Evolutionary conservation across 352 stramenopile genomes (phyloP).

Genomic region (Phytophthora hybrid): DNA sequence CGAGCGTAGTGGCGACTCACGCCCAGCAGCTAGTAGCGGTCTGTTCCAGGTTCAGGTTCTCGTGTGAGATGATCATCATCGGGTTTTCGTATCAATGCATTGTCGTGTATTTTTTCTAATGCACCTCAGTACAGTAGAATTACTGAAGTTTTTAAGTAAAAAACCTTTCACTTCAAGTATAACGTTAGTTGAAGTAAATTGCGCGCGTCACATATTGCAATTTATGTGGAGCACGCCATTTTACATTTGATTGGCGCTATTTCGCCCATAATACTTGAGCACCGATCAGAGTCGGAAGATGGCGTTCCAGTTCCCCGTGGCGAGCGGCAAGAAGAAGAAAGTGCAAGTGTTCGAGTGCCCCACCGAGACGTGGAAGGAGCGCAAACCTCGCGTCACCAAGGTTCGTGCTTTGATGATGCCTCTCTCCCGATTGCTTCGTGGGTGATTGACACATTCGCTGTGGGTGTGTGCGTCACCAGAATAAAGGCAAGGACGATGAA

Average conservation of each 20-base stretch:
- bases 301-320: slow-evolving; percentile 78
- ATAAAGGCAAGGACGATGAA: slow-evolving; percentile 35
- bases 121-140: no score
- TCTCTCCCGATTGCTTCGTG: background rate
- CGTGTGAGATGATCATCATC: slow-evolving; percentile 34
- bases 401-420: slow-evolving; percentile 25
- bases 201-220: slow-evolving; percentile 39
- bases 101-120: slow-evolving; percentile 1
- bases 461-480: slow-evolving; percentile 6
- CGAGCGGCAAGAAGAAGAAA: slow-evolving; percentile 77
- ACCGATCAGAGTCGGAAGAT: slow-evolving; percentile 23
- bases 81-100: slow-evolving; percentile 18
- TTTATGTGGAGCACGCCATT: slow-evolving; percentile 19
- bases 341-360: slow-evolving; percentile 85
- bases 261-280: background rate
- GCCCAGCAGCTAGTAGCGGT: slow-evolving; percentile 36
- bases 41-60: slow-evolving; percentile 79
- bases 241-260: slow-evolving; percentile 28
- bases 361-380: slow-evolving; percentile 75
- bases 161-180: no score
- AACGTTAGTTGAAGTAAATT: slow-evolving; percentile 8
- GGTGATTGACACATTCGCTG: slow-evolving; percentile 14
- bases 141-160: no score
- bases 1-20: slow-evolving; percentile 13
- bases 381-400: slow-evolving; percentile 37